These are phyloP conservation scores for Russula sp. DNA, from an alignment of 768 basidiomycete genomes.

Conservation along the genomic window DNA sequence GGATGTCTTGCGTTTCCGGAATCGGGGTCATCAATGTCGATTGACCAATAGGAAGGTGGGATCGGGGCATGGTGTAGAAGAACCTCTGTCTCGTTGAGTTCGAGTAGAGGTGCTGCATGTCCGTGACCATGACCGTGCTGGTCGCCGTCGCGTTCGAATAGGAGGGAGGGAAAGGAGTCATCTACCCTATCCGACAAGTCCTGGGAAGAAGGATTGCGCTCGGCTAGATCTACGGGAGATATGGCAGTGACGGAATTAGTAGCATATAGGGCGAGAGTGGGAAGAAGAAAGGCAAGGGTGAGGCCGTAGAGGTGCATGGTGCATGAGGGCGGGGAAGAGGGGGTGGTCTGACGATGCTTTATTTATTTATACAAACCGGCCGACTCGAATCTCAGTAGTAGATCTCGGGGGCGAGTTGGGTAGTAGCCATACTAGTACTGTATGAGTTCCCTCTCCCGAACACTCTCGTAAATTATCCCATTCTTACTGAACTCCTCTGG, in stretches of 20 bases:
- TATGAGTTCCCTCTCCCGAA: too few relatives aligned
- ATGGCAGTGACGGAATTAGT: conserved; percentile 20
- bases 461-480: background rate
- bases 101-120: conserved; percentile 50
- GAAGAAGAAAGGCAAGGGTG: conserved; percentile 20
- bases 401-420: conserved; percentile 20
- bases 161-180: background rate
- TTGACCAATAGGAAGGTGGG: conserved; percentile 78
- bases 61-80: conserved; percentile 61
- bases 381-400: conserved; percentile 13
- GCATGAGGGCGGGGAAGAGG: conserved; percentile 24
- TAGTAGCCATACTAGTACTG: too few relatives aligned
- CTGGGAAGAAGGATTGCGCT: conserved; percentile 6
- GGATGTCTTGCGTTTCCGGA: conserved; percentile 50
- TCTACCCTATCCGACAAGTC: background rate
- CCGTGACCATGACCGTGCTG: conserved; percentile 40
- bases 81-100: conserved; percentile 77
- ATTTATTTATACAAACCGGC: background rate
- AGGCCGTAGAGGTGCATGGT: conserved; percentile 28
- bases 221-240: conserved; percentile 18
- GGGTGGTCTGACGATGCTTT: background rate
- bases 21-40: conserved; percentile 63
- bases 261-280: conserved; percentile 27
- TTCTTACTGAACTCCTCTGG: background rate
- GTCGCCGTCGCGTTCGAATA: conserved; percentile 9